A percentile compares a stretch with the other conserved stretches of the same genome.
Evolutionary conservation across 345 rosid species (phyloP).

Genomic region (Eucalyptus grandis): DNA sequence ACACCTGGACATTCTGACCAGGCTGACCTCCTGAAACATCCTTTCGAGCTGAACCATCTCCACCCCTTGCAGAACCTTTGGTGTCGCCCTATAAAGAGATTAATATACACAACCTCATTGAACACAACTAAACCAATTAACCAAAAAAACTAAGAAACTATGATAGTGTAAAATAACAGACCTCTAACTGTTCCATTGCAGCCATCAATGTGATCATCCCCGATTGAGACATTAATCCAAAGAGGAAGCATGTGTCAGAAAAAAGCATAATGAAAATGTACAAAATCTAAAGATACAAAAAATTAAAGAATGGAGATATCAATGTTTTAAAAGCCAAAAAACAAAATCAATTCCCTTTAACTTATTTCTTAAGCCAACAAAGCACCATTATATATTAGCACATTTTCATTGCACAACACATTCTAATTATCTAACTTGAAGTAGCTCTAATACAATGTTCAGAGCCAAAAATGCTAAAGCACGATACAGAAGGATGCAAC

Average conservation of each 20-base stretch:
- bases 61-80: slow-evolving; percentile 67
- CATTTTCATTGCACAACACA: background rate
- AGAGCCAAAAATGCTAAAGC: background rate
- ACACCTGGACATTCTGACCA: slow-evolving; percentile 54
- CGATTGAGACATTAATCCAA: background rate
- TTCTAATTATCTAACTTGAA: background rate
- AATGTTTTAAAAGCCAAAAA: background rate
- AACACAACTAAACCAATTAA: background rate
- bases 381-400: background rate
- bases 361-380: background rate
- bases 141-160: background rate
- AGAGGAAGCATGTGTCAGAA: background rate
- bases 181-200: background rate
- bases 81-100: slow-evolving; percentile 58
- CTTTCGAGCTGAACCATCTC: slow-evolving; percentile 53
- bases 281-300: background rate
- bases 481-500: background rate
- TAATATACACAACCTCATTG: background rate
- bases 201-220: background rate
- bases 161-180: background rate
- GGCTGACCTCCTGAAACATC: slow-evolving; percentile 26
- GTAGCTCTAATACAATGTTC: background rate
- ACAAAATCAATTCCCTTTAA: background rate
- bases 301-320: background rate
- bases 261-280: background rate